Conservation (phyloP, 495 filamentous ascomycete species). For the Achaetomiella virescens region DNA sequence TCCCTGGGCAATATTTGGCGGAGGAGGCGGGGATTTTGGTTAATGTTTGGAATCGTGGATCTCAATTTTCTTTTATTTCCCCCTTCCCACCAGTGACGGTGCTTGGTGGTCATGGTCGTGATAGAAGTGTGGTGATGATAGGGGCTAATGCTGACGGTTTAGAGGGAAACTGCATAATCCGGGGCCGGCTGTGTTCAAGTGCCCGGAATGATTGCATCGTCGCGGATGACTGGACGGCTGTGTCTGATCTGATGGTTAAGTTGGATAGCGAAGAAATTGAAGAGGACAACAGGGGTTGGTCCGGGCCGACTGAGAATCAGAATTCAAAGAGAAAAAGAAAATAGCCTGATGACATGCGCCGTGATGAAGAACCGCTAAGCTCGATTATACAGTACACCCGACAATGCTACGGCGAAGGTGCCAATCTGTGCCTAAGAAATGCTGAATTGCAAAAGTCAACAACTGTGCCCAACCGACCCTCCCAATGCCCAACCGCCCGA, state of each 20-base stretch:
- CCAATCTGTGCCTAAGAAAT: constrained; percentile 23
- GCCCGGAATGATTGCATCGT: constrained; percentile 1
- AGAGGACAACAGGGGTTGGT: no score
- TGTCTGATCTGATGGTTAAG: no score
- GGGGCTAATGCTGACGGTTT: constrained; percentile 16
- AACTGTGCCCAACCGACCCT: constrained; percentile 12
- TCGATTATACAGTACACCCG: constrained; percentile 19
- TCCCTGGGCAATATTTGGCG: constrained; percentile 46
- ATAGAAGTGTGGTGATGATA: no score
- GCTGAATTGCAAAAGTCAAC: constrained; percentile 5
- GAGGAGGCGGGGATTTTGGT: constrained; percentile 51
- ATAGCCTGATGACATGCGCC: no score
- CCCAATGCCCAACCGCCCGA: constrained; percentile 16
- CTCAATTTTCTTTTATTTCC: background rate
- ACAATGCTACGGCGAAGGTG: constrained; percentile 5
- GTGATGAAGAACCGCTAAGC: background rate
- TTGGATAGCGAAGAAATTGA: no score
- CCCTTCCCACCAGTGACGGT: no score
- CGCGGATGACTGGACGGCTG: background rate
- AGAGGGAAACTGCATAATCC: constrained; percentile 45
- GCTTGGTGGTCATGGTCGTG: no score
- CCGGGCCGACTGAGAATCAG: no score
- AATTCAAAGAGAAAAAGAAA: no score
- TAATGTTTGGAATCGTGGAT: constrained; percentile 48
- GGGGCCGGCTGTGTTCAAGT: constrained; percentile 44